Conservation (phyloP, 164 flowering plant genomes). For the Kingdonia uniflora region DNA sequence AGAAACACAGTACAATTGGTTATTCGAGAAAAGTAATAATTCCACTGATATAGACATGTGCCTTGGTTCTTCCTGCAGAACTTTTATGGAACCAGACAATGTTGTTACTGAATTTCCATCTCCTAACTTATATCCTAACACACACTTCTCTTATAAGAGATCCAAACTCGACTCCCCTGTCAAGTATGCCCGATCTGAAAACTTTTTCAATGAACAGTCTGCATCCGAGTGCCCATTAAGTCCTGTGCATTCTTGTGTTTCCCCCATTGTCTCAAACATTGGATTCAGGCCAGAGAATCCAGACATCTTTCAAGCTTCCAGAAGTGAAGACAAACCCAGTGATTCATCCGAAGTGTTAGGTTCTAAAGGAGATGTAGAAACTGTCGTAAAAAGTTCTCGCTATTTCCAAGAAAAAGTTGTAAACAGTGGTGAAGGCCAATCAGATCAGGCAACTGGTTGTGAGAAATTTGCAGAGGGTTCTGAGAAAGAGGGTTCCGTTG, state of each 20-base stretch:
- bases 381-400: conserved; percentile 5
- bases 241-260: conserved; percentile 11
- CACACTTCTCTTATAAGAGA: conserved; percentile 11
- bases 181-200: conserved; percentile 13
- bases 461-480: conserved; percentile 6
- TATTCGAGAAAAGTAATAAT: conserved; percentile 19
- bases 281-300: conserved; percentile 10
- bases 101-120: conserved; percentile 14
- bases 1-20: conserved; percentile 13
- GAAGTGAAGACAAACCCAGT: conserved; percentile 10
- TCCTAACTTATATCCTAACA: conserved; percentile 10
- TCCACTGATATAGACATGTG: conserved; percentile 14
- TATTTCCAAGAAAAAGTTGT: conserved; percentile 12
- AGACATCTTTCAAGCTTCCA: conserved; percentile 14
- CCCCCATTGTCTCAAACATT: conserved; percentile 13
- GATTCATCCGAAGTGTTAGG: conserved; percentile 11
- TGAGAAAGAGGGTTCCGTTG: conserved; percentile 19
- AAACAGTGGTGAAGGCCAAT: conserved; percentile 14
- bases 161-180: conserved; percentile 14
- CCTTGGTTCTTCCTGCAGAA: conserved; percentile 14
- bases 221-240: conserved; percentile 14
- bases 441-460: conserved; percentile 10
- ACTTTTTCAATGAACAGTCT: conserved; percentile 13
- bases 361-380: conserved; percentile 11
- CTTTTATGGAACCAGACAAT: conserved; percentile 8